These are phyloP conservation scores for Fomitopsis pinicola DNA, from an alignment of 1,284 basidiomycete species.

Conservation along the genomic window DNA sequence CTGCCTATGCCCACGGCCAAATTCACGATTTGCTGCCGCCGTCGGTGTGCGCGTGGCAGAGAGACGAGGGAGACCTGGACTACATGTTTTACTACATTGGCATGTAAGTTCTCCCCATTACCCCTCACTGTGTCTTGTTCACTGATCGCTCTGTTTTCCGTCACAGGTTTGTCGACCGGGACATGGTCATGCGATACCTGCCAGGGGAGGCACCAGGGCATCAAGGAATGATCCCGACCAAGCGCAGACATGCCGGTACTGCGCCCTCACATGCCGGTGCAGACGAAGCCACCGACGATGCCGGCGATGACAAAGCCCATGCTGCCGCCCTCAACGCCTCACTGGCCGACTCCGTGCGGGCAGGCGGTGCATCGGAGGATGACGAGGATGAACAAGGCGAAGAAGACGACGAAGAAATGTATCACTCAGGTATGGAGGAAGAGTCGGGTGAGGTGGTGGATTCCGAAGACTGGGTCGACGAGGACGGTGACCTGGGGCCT, in stretches of 20 bases:
- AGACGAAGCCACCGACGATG: neutral
- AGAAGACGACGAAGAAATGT: neutral
- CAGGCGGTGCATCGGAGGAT: neutral
- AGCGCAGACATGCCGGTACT: neutral
- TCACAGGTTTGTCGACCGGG: slow-evolving; percentile 1
- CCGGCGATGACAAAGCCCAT: too few species aligned
- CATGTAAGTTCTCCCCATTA: slow-evolving; percentile 14
- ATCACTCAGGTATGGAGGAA: neutral
- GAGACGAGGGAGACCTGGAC: slow-evolving; percentile 8
- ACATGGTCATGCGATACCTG: neutral
- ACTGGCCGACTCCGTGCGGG: neutral
- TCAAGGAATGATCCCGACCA: neutral
- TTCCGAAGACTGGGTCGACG: too few species aligned
- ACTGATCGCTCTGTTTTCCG: neutral
- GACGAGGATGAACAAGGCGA: neutral
- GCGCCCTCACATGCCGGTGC: neutral
- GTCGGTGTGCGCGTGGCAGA: neutral
- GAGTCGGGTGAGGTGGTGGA: neutral
- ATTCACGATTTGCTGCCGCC: neutral
- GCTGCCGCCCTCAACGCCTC: too few species aligned
- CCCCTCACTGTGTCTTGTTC: too few species aligned
- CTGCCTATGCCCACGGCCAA: slow-evolving; percentile 22
- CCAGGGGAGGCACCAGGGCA: neutral
- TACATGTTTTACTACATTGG: slow-evolving; percentile 19
- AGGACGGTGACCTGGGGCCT: neutral